Percentiles rank a stretch among this genome's conserved stretches.
phyloP scores from a whole-genome alignment of 2,329 filamentous ascomycete species.

The Lachnellula hyalina region DNA sequence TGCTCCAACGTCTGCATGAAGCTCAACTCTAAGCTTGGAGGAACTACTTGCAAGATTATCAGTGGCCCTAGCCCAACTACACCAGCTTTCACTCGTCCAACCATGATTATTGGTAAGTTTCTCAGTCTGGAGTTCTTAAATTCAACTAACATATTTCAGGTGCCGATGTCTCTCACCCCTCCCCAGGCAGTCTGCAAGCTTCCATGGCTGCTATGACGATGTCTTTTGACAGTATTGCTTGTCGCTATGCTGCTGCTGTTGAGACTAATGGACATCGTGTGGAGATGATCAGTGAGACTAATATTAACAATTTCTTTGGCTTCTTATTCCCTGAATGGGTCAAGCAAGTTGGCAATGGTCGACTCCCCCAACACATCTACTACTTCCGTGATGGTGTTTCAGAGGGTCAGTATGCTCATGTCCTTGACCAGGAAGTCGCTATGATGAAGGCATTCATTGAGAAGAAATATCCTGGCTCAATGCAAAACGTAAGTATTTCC shows the following conservation, averaged over 20 bases:
- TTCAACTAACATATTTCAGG: slow-evolving; percentile 54
- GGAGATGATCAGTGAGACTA: slow-evolving; percentile 69
- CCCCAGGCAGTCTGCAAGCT: slow-evolving; percentile 58
- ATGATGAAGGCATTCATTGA: slow-evolving; percentile 61
- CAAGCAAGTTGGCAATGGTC: slow-evolving; percentile 45
- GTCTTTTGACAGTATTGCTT: slow-evolving; percentile 65
- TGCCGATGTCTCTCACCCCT: slow-evolving; percentile 81
- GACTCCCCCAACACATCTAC: slow-evolving; percentile 65
- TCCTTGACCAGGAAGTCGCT: slow-evolving; percentile 71
- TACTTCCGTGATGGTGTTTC: slow-evolving; percentile 93
- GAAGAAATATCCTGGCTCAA: slow-evolving; percentile 29
- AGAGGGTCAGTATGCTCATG: slow-evolving; percentile 76
- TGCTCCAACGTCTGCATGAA: slow-evolving; percentile 95
- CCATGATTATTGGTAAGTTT: slow-evolving; percentile 66
- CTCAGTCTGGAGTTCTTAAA: background rate
- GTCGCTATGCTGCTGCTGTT: slow-evolving; percentile 72
- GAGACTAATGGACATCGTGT: slow-evolving; percentile 78
- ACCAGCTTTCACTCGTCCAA: slow-evolving; percentile 47
- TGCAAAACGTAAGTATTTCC: slow-evolving; percentile 20
- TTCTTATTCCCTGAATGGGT: slow-evolving; percentile 63
- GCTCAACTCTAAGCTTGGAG: slow-evolving; percentile 91
- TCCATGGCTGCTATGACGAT: slow-evolving; percentile 88
- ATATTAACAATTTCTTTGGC: slow-evolving; percentile 61
- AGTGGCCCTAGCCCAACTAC: slow-evolving; percentile 4
- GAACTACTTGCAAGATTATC: slow-evolving; percentile 54